These are phyloP conservation scores for Daldinia childiae DNA, from an alignment of 495 filamentous ascomycete genomes.

Conservation along the genomic window DNA sequence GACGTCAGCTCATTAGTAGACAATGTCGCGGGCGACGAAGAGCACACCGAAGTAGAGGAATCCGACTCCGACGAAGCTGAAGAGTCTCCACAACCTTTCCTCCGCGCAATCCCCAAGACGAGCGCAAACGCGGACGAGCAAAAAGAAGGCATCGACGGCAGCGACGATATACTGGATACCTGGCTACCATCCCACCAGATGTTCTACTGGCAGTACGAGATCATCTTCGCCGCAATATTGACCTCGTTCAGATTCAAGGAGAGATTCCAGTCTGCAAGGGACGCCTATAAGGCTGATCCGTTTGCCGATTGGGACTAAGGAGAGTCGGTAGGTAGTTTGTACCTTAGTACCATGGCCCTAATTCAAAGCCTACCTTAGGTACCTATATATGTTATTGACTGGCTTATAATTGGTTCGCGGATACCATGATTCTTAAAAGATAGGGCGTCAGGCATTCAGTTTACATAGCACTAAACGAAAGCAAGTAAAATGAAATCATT, in stretches of 20 bases:
- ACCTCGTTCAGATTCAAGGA: slow-evolving; percentile 1
- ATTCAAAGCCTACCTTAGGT: not conserved
- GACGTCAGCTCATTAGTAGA: not conserved
- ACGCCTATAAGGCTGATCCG: slow-evolving; percentile 24
- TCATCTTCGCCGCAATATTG: slow-evolving; percentile 10
- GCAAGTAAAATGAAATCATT: not conserved
- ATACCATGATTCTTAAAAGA: not conserved
- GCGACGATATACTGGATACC: not conserved
- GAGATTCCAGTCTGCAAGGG: slow-evolving; percentile 14
- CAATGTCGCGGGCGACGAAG: not conserved
- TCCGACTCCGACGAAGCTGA: not conserved
- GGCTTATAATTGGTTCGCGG: not conserved
- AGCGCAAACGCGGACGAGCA: not conserved
- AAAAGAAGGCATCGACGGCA: not conserved
- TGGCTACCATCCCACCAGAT: slow-evolving; percentile 13
- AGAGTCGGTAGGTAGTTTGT: no score
- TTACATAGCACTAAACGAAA: not conserved
- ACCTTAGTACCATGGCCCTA: not conserved
- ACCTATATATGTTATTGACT: not conserved
- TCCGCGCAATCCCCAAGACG: not conserved
- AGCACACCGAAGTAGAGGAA: not conserved
- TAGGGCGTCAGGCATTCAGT: not conserved
- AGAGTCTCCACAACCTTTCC: not conserved
- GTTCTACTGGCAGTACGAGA: slow-evolving; percentile 34
- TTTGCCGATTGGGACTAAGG: slow-evolving; percentile 16